Conservation (phyloP, 2,329 filamentous ascomycete genomes). For the Fonsecaea pedrosoi region DNA sequence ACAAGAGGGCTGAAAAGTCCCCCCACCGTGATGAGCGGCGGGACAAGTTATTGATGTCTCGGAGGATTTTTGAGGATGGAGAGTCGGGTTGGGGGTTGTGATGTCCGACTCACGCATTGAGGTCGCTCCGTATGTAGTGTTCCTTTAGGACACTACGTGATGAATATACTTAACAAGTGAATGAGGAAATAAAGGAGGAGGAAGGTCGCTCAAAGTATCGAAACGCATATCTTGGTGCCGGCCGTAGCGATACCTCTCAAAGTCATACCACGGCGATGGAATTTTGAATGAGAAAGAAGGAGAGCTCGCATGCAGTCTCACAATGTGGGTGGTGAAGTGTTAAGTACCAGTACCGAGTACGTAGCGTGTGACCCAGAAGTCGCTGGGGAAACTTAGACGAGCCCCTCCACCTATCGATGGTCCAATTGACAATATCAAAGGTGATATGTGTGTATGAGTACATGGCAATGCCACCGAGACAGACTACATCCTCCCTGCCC, state of each 20-base stretch:
- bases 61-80: slow-evolving; percentile 13
- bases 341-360: neutral
- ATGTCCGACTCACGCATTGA: neutral
- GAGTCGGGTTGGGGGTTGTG: slow-evolving; percentile 6
- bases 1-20: neutral
- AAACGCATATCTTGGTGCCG: slow-evolving; percentile 36
- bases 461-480: neutral
- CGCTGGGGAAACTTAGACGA: neutral
- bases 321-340: no score
- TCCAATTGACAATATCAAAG: neutral
- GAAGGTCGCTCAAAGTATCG: slow-evolving; percentile 10
- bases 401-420: neutral
- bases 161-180: neutral
- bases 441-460: no score
- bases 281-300: no score
- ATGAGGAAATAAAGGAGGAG: neutral
- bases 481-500: slow-evolving; percentile 1
- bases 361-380: neutral
- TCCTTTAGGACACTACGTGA: neutral
- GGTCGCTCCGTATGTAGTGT: neutral
- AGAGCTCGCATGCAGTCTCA: no score
- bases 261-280: slow-evolving; percentile 19
- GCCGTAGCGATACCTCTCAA: slow-evolving; percentile 34
- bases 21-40: neutral
- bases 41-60: neutral